These are phyloP conservation scores for Amorphotheca resinae DNA, from an alignment of 495 filamentous ascomycete genomes.

Conservation along the genomic window DNA sequence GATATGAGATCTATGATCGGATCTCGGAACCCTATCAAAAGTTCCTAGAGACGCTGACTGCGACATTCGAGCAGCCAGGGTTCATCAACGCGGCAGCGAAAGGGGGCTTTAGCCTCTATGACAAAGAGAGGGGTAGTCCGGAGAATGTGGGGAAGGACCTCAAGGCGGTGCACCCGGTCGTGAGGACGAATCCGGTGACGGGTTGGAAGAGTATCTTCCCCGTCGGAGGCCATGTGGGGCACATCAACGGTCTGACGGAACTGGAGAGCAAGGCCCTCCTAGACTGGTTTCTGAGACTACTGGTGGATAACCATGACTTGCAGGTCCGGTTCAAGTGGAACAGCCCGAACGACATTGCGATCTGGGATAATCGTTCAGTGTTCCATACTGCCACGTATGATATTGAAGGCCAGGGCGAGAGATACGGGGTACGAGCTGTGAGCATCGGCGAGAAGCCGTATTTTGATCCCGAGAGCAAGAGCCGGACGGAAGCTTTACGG, in stretches of 20 bases:
- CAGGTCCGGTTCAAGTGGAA: conserved; percentile 62
- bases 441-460: conserved; percentile 61
- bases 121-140: conserved; percentile 46
- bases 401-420: conserved; percentile 44
- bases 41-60: conserved; percentile 58
- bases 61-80: conserved; percentile 47
- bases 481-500: conserved; percentile 45
- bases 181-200: conserved; percentile 74
- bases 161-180: conserved; percentile 52
- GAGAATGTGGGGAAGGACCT: conserved; percentile 54
- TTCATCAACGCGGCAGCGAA: conserved; percentile 46
- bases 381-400: conserved; percentile 65
- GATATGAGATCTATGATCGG: conserved; percentile 70
- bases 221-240: conserved; percentile 46
- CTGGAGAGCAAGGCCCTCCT: conserved; percentile 52
- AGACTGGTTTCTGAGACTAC: conserved; percentile 46
- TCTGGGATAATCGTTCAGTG: conserved; percentile 67
- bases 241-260: conserved; percentile 55
- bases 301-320: conserved; percentile 68
- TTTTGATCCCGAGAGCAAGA: conserved; percentile 47
- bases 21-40: conserved; percentile 49
- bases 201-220: conserved; percentile 67
- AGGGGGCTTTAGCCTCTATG: conserved; percentile 44
- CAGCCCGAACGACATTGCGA: conserved; percentile 49
- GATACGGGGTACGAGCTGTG: conserved; percentile 49